Conservation (phyloP, 2,329 filamentous ascomycete genomes). For the Ilyonectria sp. region DNA sequence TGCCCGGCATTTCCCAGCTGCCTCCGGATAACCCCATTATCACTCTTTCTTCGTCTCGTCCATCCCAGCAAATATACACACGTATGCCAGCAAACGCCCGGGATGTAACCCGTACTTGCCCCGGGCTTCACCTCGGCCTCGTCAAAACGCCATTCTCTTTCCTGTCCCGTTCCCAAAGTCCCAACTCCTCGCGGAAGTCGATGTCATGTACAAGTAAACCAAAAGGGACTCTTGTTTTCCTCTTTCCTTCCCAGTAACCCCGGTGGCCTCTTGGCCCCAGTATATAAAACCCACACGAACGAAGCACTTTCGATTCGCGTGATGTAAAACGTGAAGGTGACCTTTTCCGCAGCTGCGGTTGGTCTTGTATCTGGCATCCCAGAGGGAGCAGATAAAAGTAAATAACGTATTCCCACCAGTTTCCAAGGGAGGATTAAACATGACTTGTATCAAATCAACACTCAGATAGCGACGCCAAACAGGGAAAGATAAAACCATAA, state of each 20-base stretch:
- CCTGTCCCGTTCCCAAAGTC: conserved; percentile 24
- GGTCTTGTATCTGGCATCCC: conserved; percentile 24
- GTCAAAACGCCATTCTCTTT: conserved; percentile 38
- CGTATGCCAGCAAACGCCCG: conserved; percentile 11
- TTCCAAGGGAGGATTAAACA: conserved; percentile 30
- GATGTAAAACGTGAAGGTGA: conserved; percentile 48
- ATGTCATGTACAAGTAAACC: conserved; percentile 39
- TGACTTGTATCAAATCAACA: conserved; percentile 9
- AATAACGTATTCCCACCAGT: conserved; percentile 37
- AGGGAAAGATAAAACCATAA: conserved; percentile 37
- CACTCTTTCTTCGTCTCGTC: conserved; percentile 14
- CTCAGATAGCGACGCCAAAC: conserved; percentile 33
- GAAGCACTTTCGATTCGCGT: conserved; percentile 50
- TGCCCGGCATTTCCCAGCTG: conserved; percentile 38
- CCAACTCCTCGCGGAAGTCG: conserved; percentile 35
- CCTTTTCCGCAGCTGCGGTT: conserved; percentile 20
- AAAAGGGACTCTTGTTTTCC: conserved; percentile 40
- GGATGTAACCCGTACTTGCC: conserved; percentile 8
- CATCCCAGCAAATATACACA: conserved; percentile 6
- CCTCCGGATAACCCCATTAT: conserved; percentile 38
- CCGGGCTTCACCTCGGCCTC: not conserved
- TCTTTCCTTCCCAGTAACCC: conserved; percentile 37
- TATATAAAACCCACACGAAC: conserved; percentile 45
- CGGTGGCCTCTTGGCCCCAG: conserved; percentile 37
- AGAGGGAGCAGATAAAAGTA: conserved; percentile 17